Evolutionary conservation across 441 rosid genomes (phyloP), one percentile per base, ranked within the genome.

Genomic region (Populus trichocarpa): DNA sequence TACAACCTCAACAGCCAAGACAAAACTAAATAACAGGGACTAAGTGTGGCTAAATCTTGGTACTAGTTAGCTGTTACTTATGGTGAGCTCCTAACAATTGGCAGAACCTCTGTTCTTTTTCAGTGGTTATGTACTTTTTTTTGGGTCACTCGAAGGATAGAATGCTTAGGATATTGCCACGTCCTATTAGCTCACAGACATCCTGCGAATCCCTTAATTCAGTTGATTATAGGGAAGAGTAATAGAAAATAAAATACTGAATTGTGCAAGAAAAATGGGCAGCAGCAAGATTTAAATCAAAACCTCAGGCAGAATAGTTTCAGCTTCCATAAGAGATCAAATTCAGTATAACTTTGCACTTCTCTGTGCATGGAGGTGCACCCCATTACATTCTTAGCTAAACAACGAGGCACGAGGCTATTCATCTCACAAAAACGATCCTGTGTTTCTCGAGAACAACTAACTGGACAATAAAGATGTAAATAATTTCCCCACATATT

Each of bases 401-500:
- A 14, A 46, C 57, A 46, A 4, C 2, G 20, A 14, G 57, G 20
- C 57, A 46, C 57, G 6, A 4, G 7, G 57, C 20, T 46, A 14
- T 14, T 6, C 57, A 46, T 4, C 57, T 46, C 57, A 14, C 38
- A 35, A 35, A 35, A 35, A 35, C 7, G 38, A 6, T 35, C 38
- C 32, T 30, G 32, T 30, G 32, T 35, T 35, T 35, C 38, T 35
- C 32, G n/a, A 18, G 61, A 53, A 53, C 2, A 53, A 53, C 5
- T 30, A 30, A 30, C 32, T 18, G 4, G 14, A 74, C 16, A 59
- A 61, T 23, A 6, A 5, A 72, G 40, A 70, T 70, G 26, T 40
- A 70, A 14, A 74, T 12, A 81, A 75, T 28, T 46, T 30, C 32
- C 57, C 57, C 68, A 7, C 25, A 35, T 63, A 64, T 77, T 76